Evolutionary conservation across 306 rosid species (phyloP).

Genomic region (Pyrus communis): DNA sequence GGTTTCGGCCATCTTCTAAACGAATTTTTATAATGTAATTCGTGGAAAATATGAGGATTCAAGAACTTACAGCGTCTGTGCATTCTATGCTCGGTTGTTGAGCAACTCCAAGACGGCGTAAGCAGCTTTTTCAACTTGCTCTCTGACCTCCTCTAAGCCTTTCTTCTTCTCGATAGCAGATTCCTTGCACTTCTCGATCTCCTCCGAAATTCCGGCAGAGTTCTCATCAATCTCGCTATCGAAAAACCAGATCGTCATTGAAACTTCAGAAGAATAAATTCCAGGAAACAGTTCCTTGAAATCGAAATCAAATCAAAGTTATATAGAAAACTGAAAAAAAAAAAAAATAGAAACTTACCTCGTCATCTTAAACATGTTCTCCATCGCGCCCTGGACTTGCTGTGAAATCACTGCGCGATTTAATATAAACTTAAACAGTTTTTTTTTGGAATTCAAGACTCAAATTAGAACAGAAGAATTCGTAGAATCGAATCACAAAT

Average conservation of each 20-base stretch:
- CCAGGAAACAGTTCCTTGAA: not conserved
- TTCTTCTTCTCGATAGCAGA: conserved; percentile 57
- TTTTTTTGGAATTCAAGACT: not conserved
- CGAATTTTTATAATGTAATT: not conserved
- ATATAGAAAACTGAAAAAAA: too few species aligned
- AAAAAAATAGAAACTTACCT: conserved; percentile 23
- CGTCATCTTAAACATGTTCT: conserved; percentile 69
- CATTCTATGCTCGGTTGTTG: conserved; percentile 26
- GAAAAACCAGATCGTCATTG: not conserved
- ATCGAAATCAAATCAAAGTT: not conserved
- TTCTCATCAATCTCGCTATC: conserved; percentile 61
- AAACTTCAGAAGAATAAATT: too few species aligned
- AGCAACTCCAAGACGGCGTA: conserved; percentile 63
- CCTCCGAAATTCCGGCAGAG: conserved; percentile 48
- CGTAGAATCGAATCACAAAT: not conserved
- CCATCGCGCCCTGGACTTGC: conserved; percentile 60
- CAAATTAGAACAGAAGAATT: not conserved
- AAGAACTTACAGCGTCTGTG: conserved; percentile 24
- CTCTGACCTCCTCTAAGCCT: conserved; percentile 58
- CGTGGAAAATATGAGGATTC: not conserved
- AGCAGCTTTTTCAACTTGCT: conserved; percentile 73
- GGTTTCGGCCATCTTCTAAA: not conserved
- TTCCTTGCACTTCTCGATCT: conserved; percentile 58
- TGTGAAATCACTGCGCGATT: conserved; percentile 48
- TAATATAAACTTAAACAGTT: not conserved